Conservation (phyloP, 169 alveolate genomes). For the Plasmodium vivax region DNA sequence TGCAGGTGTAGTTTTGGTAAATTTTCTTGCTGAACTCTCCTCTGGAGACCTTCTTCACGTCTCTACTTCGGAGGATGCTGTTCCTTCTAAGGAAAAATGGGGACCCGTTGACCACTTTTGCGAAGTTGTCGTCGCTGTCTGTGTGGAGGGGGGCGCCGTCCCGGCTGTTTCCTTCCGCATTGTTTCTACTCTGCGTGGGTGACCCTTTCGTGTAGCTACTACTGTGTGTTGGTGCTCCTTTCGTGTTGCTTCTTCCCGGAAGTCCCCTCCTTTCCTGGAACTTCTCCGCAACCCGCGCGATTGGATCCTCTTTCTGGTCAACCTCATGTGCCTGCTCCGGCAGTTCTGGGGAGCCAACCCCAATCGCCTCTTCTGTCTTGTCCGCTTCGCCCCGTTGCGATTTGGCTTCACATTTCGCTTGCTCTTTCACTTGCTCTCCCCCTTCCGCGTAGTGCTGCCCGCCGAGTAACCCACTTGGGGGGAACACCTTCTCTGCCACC, state of each 20-base stretch:
- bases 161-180: background rate
- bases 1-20: slow-evolving; percentile 44
- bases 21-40: slow-evolving; percentile 43
- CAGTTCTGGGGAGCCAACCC: background rate
- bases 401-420: too few relatives aligned
- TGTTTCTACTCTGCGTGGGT: background rate
- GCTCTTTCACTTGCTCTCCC: background rate
- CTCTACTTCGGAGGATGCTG: slow-evolving; percentile 10
- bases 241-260: background rate
- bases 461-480: background rate
- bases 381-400: background rate
- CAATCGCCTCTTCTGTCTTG: background rate
- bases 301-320: background rate
- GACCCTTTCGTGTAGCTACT: background rate
- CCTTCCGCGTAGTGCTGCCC: background rate
- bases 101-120: background rate
- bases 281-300: background rate
- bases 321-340: background rate
- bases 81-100: slow-evolving; percentile 19
- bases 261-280: background rate
- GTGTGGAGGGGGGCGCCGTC: background rate
- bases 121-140: slow-evolving; percentile 1
- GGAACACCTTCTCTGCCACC: background rate
- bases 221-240: background rate
- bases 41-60: slow-evolving; percentile 16